These are phyloP conservation scores for Alternaria incomplexa DNA, from an alignment of 2,329 filamentous ascomycete genomes.

Conservation along the genomic window DNA sequence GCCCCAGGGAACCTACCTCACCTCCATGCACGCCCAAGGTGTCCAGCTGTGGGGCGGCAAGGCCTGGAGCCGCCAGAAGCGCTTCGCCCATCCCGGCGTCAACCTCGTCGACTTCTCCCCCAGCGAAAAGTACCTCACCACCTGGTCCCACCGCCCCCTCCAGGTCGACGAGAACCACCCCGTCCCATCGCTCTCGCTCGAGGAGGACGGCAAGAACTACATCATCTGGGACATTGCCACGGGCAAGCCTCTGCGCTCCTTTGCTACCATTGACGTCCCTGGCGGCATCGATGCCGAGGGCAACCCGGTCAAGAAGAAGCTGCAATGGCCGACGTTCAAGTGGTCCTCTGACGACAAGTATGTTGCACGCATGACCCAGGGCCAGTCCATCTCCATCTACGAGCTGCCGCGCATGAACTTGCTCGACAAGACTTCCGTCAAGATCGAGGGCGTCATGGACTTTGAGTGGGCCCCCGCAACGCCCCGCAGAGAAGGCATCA, in stretches of 20 bases:
- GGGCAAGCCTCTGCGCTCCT: constrained; percentile 87
- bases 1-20: constrained; percentile 89
- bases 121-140: constrained; percentile 88
- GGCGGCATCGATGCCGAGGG: constrained; percentile 67
- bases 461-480: constrained; percentile 96
- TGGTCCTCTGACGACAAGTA: constrained; percentile 99
- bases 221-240: constrained; percentile 97
- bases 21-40: constrained; percentile 93
- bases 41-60: constrained; percentile 95
- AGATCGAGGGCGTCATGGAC: constrained; percentile 95
- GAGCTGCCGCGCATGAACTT: constrained; percentile 89
- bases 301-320: constrained; percentile 81
- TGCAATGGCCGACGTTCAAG: constrained; percentile 99
- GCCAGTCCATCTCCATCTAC: constrained; percentile 88
- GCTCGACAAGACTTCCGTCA: constrained; percentile 88
- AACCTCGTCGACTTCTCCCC: constrained; percentile 97
- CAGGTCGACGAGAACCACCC: constrained; percentile 89
- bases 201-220: constrained; percentile 99
- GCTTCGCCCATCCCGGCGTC: constrained; percentile 93
- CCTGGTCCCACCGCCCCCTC: constrained; percentile 95
- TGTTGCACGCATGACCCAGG: constrained; percentile 87
- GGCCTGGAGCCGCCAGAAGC: constrained; percentile 87
- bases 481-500: constrained; percentile 81
- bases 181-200: constrained; percentile 72
- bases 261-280: constrained; percentile 84